Conservation (phyloP, 106 monocot genomes). For the Dendrobium huoshanense region DNA sequence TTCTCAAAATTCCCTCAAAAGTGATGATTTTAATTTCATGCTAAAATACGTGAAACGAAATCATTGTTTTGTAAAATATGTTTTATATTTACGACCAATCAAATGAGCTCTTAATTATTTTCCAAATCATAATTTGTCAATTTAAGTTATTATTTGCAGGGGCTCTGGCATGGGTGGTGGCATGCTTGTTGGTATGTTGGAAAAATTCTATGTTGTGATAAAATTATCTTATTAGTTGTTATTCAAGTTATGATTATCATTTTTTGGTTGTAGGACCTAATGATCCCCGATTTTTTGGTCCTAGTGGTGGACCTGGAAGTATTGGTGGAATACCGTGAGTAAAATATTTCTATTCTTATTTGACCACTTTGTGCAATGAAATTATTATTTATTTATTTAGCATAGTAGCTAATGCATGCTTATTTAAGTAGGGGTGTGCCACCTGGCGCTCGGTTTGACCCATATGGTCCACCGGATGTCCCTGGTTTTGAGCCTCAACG, state of each 20-base stretch:
- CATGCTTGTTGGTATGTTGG: constrained; percentile 77
- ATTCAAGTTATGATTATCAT: neutral
- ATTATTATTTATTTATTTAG: neutral
- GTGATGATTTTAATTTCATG: neutral
- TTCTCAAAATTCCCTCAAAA: neutral
- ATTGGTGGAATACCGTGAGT: constrained; percentile 59
- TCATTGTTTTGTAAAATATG: neutral
- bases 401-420: neutral
- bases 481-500: constrained; percentile 70
- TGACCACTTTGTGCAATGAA: neutral
- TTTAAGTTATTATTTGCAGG: constrained; percentile 26
- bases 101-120: neutral
- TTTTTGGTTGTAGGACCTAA: constrained; percentile 50
- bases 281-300: constrained; percentile 71
- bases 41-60: neutral
- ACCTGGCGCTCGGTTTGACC: constrained; percentile 77
- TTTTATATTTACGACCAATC: neutral
- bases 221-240: constrained; percentile 1
- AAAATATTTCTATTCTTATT: constrained; percentile 1
- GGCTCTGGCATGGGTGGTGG: constrained; percentile 41
- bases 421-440: constrained; percentile 47
- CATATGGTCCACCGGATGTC: constrained; percentile 81
- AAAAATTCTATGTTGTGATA: neutral
- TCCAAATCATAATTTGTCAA: neutral
- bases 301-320: constrained; percentile 19